Evolutionary conservation across 345 rosid species (phyloP).

Genomic region (Acer saccharum): DNA sequence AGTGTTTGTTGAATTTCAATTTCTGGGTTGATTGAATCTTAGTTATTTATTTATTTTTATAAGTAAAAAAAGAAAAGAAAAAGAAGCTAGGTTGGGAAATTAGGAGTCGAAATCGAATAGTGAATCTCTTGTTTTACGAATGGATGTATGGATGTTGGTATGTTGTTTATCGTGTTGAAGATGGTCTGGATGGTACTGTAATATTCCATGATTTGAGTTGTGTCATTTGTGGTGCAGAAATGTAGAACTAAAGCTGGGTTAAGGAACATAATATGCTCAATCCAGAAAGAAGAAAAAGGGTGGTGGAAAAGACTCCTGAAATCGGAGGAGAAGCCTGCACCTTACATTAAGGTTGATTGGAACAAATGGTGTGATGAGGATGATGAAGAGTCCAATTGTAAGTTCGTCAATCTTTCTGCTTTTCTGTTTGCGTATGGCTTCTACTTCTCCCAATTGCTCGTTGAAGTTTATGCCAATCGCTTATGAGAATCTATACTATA

Average conservation of each 20-base stretch:
- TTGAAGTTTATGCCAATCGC: not conserved
- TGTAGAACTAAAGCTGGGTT: conserved; percentile 78
- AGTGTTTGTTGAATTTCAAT: not conserved
- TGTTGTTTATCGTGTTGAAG: not conserved
- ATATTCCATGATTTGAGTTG: not conserved
- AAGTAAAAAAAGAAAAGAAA: not conserved
- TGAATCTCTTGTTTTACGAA: not conserved
- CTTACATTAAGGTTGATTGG: conserved; percentile 98
- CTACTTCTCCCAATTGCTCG: not conserved
- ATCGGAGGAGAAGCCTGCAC: conserved; percentile 91
- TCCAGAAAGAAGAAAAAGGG: conserved; percentile 81
- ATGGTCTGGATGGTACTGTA: not conserved
- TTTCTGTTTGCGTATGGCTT: not conserved
- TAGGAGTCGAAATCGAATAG: not conserved
- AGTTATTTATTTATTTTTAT: not conserved
- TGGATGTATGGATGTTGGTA: not conserved
- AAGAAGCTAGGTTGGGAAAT: not conserved
- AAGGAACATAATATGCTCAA: conserved; percentile 78
- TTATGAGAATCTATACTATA: not conserved
- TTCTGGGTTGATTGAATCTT: not conserved
- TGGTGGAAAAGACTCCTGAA: conserved; percentile 95
- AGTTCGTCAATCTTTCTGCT: conserved; percentile 28
- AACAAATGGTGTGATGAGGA: conserved; percentile 99
- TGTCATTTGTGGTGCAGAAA: conserved; percentile 47
- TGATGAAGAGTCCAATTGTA: conserved; percentile 66